These are phyloP conservation scores for Chrysosphaeria jannelii DNA, from an alignment of 2,329 filamentous ascomycete genomes.

Conservation along the genomic window DNA sequence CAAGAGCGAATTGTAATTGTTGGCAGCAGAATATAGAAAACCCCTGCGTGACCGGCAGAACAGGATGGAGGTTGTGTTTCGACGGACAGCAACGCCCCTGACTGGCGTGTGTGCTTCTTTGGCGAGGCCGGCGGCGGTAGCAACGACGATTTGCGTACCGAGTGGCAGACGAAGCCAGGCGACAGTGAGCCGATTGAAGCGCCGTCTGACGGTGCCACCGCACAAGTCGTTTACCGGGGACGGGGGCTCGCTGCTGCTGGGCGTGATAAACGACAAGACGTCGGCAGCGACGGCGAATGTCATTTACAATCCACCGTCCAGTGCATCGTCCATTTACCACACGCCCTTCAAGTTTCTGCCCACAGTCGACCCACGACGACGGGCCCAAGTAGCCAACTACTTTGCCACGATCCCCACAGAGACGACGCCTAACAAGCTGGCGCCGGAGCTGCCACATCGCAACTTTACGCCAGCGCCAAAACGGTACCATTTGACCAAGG, in stretches of 20 bases:
- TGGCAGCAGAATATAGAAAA: too few species aligned
- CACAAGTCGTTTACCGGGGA: slow-evolving; percentile 21
- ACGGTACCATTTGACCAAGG: slow-evolving; percentile 19
- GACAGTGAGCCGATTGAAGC: slow-evolving; percentile 21
- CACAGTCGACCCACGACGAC: slow-evolving; percentile 20
- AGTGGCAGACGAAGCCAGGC: slow-evolving; percentile 14
- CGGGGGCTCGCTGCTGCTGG: too few species aligned
- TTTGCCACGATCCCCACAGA: too few species aligned
- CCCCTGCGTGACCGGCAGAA: too few species aligned
- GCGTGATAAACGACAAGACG: too few species aligned
- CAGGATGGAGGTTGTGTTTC: too few species aligned
- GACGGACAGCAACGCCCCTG: too few species aligned
- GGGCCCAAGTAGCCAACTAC: slow-evolving; percentile 16
- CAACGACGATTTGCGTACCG: not conserved
- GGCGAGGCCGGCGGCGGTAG: not conserved
- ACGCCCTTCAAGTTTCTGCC: slow-evolving; percentile 39
- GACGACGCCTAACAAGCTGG: slow-evolving; percentile 8
- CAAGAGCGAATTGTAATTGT: too few species aligned
- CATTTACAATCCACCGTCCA: slow-evolving; percentile 18
- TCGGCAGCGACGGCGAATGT: too few species aligned
- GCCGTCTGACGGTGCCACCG: slow-evolving; percentile 25
- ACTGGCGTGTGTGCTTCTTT: too few species aligned
- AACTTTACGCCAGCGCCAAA: slow-evolving; percentile 1
- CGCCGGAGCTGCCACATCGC: slow-evolving; percentile 7
- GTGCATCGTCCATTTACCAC: slow-evolving; percentile 22